These are phyloP conservation scores for Nakaseomyces bracarensis DNA, from an alignment of 1,139 yeast species.

Conservation along the genomic window DNA sequence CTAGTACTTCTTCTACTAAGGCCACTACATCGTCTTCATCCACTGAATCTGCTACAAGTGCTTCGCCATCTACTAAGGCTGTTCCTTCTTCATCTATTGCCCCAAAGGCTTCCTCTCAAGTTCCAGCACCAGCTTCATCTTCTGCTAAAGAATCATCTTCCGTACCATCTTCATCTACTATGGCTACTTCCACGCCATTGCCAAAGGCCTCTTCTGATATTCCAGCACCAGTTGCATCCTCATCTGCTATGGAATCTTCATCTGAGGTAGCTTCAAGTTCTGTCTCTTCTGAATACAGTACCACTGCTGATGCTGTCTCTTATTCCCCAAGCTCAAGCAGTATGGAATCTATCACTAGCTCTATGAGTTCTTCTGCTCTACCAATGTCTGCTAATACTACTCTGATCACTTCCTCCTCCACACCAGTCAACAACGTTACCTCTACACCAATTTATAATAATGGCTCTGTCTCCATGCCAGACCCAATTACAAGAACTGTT, in stretches of 20 bases:
- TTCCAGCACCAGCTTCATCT: slow-evolving; percentile 35
- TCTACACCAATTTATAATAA: neutral
- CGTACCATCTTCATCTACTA: slow-evolving; percentile 19
- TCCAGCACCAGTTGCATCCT: slow-evolving; percentile 16
- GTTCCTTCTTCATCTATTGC: slow-evolving; percentile 6
- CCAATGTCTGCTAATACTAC: neutral
- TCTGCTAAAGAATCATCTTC: slow-evolving; percentile 25
- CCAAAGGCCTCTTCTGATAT: neutral
- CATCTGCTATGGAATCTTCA: too few species aligned
- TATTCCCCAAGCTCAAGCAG: neutral
- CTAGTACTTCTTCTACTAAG: neutral
- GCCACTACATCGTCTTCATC: neutral
- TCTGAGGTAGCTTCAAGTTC: slow-evolving; percentile 28
- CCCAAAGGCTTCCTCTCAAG: slow-evolving; percentile 19
- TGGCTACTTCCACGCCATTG: slow-evolving; percentile 1
- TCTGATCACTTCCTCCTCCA: neutral
- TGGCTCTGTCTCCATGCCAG: slow-evolving; percentile 3
- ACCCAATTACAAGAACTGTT: neutral
- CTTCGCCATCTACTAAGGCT: slow-evolving; percentile 11
- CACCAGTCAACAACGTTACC: neutral
- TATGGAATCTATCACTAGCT: neutral
- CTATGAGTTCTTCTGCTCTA: neutral
- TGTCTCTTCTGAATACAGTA: neutral
- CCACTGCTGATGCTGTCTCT: neutral
- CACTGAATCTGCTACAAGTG: slow-evolving; percentile 9